These are phyloP conservation scores for Xylaria polymorpha DNA, from an alignment of 2,329 filamentous ascomycete species.

Conservation along the genomic window DNA sequence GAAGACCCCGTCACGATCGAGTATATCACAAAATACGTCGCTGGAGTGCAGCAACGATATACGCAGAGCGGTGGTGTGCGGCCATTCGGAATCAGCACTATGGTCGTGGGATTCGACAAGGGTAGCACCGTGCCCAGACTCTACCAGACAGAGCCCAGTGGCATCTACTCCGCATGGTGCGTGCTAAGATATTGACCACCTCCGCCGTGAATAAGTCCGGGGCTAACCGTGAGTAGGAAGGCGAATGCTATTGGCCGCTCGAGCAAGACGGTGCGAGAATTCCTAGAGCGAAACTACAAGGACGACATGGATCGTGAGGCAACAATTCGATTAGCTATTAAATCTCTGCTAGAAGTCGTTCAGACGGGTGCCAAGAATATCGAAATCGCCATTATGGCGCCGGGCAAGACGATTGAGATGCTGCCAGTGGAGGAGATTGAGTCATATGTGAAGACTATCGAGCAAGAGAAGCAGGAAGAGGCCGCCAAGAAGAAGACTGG, in stretches of 20 bases:
- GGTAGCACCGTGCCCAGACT: slow-evolving; percentile 88
- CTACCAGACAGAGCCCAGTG: slow-evolving; percentile 99
- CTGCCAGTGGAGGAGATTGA: slow-evolving; percentile 96
- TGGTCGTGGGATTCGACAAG: slow-evolving; percentile 98
- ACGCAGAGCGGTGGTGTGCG: slow-evolving; percentile 98
- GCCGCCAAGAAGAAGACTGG: slow-evolving; percentile 96
- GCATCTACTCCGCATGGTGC: slow-evolving; percentile 98
- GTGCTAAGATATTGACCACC: slow-evolving; percentile 46
- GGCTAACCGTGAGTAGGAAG: slow-evolving; percentile 73
- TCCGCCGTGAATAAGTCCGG: not conserved
- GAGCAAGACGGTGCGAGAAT: slow-evolving; percentile 98
- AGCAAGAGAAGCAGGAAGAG: slow-evolving; percentile 99
- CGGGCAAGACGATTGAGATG: slow-evolving; percentile 91
- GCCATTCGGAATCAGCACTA: slow-evolving; percentile 97
- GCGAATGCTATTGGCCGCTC: slow-evolving; percentile 98
- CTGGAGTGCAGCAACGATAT: slow-evolving; percentile 97
- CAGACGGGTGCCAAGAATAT: slow-evolving; percentile 99
- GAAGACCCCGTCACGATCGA: slow-evolving; percentile 98
- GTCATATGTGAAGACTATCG: slow-evolving; percentile 97
- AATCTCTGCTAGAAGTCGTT: slow-evolving; percentile 96
- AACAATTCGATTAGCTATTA: slow-evolving; percentile 96
- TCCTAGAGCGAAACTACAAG: slow-evolving; percentile 98
- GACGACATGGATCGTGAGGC: slow-evolving; percentile 96
- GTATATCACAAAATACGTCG: slow-evolving; percentile 99
- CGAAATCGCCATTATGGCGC: slow-evolving; percentile 98